Evolutionary conservation across 1,284 basidiomycete genomes (phyloP), one percentile per base, ranked within the genome.

Genomic region (Golubevia pallescens): DNA sequence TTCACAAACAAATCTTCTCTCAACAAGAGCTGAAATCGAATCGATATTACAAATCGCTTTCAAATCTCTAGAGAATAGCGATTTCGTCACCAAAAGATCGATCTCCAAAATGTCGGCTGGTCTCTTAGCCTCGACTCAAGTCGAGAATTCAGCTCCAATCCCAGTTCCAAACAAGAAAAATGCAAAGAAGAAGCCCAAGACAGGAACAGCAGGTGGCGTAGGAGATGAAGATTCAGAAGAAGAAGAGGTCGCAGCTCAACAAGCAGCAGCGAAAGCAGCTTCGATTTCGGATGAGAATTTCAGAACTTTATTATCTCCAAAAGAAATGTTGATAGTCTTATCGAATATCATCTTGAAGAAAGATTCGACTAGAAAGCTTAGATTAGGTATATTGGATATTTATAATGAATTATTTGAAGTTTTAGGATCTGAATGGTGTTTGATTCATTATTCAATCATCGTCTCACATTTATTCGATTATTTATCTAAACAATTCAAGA

Each of bases 341-440:
- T 93, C 94, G 0, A 86, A 85, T 0, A 91, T 92, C 32, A 94
- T 95, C 87, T 94, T 93, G 86, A 93, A 92, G 77, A 87, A 90
- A 4, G 88, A 90, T 0, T 62, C 78, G 21, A 66, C 67, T n/a
- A 90, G 92, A 61, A 92, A 91, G 85, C 89, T 90, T 1, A 90
- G 92, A 21, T 91, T 93, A 52, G 94, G 93, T 3, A 89, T 98
- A 38, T 92, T 97, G 80, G 93, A 97, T 76, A 92, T 94, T 73
- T 98, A 98, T 79, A 89, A 91, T 1, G 90, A 92, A 0, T 86
- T 97, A 1, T 88, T 98, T 64, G 90, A 89, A 0, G 88, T 89
- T 5, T 90, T 98, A 3, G 96, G 95, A 0, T 70, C 91, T 0
- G 84, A 86, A 0, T 99, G 93, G 86, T 90, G 94, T 54, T 95